Evolutionary conservation across 768 basidiomycete species (phyloP).

Genomic region (Amanita inopinata): DNA sequence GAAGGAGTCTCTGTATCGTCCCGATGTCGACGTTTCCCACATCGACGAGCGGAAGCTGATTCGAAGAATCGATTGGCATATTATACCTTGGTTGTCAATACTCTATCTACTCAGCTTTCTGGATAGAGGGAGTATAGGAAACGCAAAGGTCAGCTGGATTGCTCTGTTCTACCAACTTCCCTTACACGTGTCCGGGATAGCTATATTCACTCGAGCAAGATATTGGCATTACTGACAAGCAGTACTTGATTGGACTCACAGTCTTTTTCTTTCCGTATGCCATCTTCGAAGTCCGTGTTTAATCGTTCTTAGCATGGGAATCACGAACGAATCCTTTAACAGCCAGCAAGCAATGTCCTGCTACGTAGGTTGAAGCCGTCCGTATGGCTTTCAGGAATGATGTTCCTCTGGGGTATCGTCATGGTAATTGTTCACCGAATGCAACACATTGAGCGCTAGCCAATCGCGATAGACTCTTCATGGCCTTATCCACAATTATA

Average conservation of each 20-base stretch:
- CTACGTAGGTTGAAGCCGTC: constrained; percentile 54
- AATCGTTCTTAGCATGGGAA: not conserved
- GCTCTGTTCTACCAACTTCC: constrained; percentile 2
- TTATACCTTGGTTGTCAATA: constrained; percentile 69
- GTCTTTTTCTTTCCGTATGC: constrained; percentile 74
- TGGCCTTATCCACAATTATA: constrained; percentile 50
- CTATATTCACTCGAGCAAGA: constrained; percentile 50
- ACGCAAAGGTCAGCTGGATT: constrained; percentile 45
- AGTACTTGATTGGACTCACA: constrained; percentile 60
- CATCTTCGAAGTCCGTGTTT: constrained; percentile 46
- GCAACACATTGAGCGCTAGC: not conserved
- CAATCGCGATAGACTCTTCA: constrained; percentile 42
- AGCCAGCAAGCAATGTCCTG: constrained; percentile 58
- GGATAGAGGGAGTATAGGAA: constrained; percentile 59
- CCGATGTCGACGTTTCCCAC: constrained; percentile 40
- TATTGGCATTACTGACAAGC: constrained; percentile 48
- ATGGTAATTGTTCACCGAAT: constrained; percentile 26
- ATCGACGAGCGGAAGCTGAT: constrained; percentile 47
- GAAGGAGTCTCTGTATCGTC: constrained; percentile 23
- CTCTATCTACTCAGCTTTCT: constrained; percentile 72
- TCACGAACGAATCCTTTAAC: constrained; percentile 8
- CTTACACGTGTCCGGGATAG: constrained; percentile 23
- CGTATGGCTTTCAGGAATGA: constrained; percentile 50
- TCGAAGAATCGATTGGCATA: constrained; percentile 51
- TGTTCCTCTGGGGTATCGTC: constrained; percentile 37